Percentiles rank a stretch among this genome's conserved stretches.
These are phyloP conservation scores for Babesia divergens DNA, from an alignment of 169 alveolate genomes.

Conservation along the genomic window DNA sequence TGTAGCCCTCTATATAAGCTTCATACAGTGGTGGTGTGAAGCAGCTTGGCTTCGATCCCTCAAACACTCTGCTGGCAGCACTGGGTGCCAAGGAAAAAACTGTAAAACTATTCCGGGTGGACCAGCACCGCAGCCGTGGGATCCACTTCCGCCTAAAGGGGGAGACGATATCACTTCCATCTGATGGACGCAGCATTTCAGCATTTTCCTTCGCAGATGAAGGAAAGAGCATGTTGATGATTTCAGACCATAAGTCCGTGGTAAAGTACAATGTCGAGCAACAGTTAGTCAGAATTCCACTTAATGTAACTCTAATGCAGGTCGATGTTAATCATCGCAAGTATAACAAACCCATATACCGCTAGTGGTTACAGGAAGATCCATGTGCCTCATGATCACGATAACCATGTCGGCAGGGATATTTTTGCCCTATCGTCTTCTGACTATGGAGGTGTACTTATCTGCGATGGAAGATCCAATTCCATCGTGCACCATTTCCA, in stretches of 20 bases:
- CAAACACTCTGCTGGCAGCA: conserved; percentile 13
- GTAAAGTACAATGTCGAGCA: conserved; percentile 26
- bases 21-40: conserved; percentile 24
- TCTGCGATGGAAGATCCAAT: conserved; percentile 42
- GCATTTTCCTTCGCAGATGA: conserved; percentile 32
- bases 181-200: background rate
- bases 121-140: conserved; percentile 10
- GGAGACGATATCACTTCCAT: background rate
- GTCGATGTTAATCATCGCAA: conserved; percentile 6
- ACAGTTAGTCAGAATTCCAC: background rate
- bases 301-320: background rate
- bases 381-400: background rate
- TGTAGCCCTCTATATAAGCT: background rate
- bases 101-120: conserved; percentile 20
- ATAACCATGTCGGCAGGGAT: background rate
- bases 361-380: conserved; percentile 25
- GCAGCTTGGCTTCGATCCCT: conserved; percentile 24
- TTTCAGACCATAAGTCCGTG: conserved; percentile 21
- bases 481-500: conserved; percentile 50
- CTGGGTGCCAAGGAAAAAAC: conserved; percentile 37
- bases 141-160: conserved; percentile 17
- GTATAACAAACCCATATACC: conserved; percentile 29
- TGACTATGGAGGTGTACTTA: conserved; percentile 40
- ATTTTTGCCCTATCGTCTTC: conserved; percentile 31
- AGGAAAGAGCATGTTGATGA: conserved; percentile 11